Evolutionary conservation across 2,329 filamentous ascomycete species (phyloP), one percentile per base, ranked within the genome.

Genomic region (Raffaelea ambrosiae): DNA sequence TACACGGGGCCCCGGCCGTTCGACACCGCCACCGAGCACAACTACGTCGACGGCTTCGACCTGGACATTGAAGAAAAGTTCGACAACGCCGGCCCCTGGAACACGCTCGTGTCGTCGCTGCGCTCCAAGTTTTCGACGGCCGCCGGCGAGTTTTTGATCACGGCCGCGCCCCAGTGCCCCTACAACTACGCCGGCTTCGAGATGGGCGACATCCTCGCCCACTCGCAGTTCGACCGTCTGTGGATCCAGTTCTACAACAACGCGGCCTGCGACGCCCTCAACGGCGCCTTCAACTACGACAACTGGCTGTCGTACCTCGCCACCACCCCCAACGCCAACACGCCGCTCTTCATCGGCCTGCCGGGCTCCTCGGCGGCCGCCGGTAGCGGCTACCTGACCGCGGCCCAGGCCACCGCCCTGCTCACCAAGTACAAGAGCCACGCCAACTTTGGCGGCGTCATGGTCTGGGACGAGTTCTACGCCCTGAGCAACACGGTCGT

Each of bases 241-340:
- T 71, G 64, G 53, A 59, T 72, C 18, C 70, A 73, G 54, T 72
- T 71, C 58, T 73, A 73, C 61, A 73, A 73, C 58, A 73, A 73
- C 55, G 59, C 61, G 0, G 57, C 54, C 23, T 72, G 69, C 52
- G 62, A 64, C 20, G 65, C 63, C 18, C 45, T 57, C 31, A 53
- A 46, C 13, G 59, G 56, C 35, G 16, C 14, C 39, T 66, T 65
- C 58, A 69, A 69, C 61, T 68, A 63, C 35, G 54, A 62, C 29
- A 43, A 48, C 1, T 69, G 66, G 66, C 58, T 61, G n/a, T 11
- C 22, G 2, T 61, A 59, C 49, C 59, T 68, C 7, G 49, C 53
- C 21, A 40, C 18, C 10, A 63, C 61, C 3, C 57, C 59, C 26
- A 69, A 65, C 50, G 53, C 54, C 40, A 43, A 61, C 35, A 65